Evolutionary conservation across 345 rosid genomes (phyloP).

Genomic region (Sonneratia caseolaris): DNA sequence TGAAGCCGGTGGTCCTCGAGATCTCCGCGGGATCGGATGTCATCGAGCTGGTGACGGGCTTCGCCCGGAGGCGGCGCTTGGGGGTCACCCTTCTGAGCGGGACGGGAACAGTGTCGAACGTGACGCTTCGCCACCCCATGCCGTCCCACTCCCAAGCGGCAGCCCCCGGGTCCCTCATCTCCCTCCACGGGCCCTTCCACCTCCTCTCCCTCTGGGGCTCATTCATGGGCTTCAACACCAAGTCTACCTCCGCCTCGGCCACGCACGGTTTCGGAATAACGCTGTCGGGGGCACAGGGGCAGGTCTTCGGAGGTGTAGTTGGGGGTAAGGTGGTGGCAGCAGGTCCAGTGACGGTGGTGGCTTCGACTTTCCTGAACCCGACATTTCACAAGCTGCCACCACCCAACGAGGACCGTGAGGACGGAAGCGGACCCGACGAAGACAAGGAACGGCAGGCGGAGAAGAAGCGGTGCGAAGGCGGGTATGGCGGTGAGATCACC

Average conservation of each 20-base stretch:
- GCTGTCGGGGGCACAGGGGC: constrained; percentile 38
- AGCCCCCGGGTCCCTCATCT: constrained; percentile 18
- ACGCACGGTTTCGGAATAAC: constrained; percentile 28
- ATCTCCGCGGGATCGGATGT: constrained; percentile 43
- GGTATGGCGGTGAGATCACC: constrained; percentile 4
- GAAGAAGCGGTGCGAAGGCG: constrained; percentile 7
- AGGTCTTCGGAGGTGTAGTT: constrained; percentile 42
- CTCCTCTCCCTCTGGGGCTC: constrained; percentile 38
- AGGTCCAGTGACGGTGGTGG: constrained; percentile 29
- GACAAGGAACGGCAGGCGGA: constrained; percentile 13
- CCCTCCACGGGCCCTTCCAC: constrained; percentile 35
- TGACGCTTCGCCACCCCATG: constrained; percentile 36
- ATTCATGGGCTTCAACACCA: constrained; percentile 14
- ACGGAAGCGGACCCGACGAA: constrained; percentile 7
- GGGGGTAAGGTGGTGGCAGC: constrained; percentile 37
- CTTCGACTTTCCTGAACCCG: constrained; percentile 25
- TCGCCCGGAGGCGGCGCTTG: constrained; percentile 20
- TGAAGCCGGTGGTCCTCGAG: constrained; percentile 40
- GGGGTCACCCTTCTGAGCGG: constrained; percentile 33
- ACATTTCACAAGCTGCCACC: constrained; percentile 21
- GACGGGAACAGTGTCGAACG: constrained; percentile 30
- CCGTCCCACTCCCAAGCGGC: constrained; percentile 27
- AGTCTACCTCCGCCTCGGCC: neutral
- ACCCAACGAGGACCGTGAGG: neutral
- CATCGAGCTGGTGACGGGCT: constrained; percentile 24